These are phyloP conservation scores for Taiozyma sp. DNA, from an alignment of 1,139 yeast species.

Conservation along the genomic window DNA sequence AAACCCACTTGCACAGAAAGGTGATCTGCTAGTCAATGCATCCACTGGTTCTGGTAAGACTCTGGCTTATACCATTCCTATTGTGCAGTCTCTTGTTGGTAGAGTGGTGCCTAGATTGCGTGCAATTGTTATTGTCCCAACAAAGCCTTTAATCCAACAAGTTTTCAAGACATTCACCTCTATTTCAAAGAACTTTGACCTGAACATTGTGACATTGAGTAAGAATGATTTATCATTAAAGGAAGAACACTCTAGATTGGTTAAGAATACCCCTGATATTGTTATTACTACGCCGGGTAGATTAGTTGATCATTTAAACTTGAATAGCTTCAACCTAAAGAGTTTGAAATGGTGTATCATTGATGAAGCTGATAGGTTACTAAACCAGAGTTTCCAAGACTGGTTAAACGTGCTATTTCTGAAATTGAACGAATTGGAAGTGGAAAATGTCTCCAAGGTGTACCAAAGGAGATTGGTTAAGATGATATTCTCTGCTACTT, in stretches of 20 bases:
- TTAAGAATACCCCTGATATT: conserved; percentile 62
- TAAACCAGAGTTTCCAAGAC: conserved; percentile 88
- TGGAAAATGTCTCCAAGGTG: conserved; percentile 25
- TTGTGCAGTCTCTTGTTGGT: conserved; percentile 57
- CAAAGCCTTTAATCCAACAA: conserved; percentile 81
- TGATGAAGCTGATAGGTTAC: conserved; percentile 91
- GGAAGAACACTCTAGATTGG: conserved; percentile 56
- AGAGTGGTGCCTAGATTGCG: conserved; percentile 71
- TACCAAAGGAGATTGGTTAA: conserved; percentile 40
- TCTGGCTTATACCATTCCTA: conserved; percentile 80
- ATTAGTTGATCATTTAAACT: conserved; percentile 74
- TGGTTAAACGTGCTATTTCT: conserved; percentile 74
- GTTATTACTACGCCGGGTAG: conserved; percentile 90
- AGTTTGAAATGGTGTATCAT: conserved; percentile 66
- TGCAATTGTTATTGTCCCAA: conserved; percentile 81
- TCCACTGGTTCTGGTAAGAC: conserved; percentile 98
- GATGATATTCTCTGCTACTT: conserved; percentile 85
- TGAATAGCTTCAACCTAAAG: conserved; percentile 34
- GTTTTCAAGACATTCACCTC: conserved; percentile 60
- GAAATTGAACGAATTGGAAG: conserved; percentile 34
- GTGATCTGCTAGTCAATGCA: conserved; percentile 85
- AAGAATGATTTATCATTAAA: conserved; percentile 55
- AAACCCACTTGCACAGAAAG: conserved; percentile 47
- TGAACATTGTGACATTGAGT: conserved; percentile 52
- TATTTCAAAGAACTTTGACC: conserved; percentile 60